phyloP scores from a whole-genome alignment of 2,329 filamentous ascomycete species.

The Aureobasidium vineae region DNA sequence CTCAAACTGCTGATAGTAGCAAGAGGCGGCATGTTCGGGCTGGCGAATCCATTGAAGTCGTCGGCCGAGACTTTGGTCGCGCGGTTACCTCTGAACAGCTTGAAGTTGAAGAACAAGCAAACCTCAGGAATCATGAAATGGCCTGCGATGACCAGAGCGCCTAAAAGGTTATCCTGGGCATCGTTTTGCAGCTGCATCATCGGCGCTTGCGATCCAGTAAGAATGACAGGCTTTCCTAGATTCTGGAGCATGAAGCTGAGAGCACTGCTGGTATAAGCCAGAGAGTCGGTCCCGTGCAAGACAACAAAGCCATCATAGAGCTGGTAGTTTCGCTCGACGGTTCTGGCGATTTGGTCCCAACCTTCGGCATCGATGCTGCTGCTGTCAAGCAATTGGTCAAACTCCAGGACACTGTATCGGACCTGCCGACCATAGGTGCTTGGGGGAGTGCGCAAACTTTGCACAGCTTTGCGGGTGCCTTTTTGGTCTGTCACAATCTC shows the following conservation, averaged over 20 bases:
- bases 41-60: constrained; percentile 82
- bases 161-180: constrained; percentile 84
- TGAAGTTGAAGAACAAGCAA: constrained; percentile 90
- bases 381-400: constrained; percentile 79
- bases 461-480: constrained; percentile 53
- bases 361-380: constrained; percentile 83
- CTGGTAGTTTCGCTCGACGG: constrained; percentile 81
- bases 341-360: constrained; percentile 78
- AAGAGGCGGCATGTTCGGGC: constrained; percentile 80
- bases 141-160: constrained; percentile 83
- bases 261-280: constrained; percentile 83
- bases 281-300: constrained; percentile 84
- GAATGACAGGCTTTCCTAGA: constrained; percentile 83
- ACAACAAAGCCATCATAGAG: constrained; percentile 89
- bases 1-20: constrained; percentile 78
- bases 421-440: constrained; percentile 79
- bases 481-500: constrained; percentile 55
- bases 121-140: constrained; percentile 94
- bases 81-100: constrained; percentile 82
- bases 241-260: constrained; percentile 92
- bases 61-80: constrained; percentile 85
- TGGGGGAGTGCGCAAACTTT: constrained; percentile 73
- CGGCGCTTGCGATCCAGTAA: constrained; percentile 69
- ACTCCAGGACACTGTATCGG: constrained; percentile 81
- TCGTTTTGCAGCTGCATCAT: constrained; percentile 91